Evolutionary conservation across 441 rosid species (phyloP).

Genomic region (Brassica hybrid): DNA sequence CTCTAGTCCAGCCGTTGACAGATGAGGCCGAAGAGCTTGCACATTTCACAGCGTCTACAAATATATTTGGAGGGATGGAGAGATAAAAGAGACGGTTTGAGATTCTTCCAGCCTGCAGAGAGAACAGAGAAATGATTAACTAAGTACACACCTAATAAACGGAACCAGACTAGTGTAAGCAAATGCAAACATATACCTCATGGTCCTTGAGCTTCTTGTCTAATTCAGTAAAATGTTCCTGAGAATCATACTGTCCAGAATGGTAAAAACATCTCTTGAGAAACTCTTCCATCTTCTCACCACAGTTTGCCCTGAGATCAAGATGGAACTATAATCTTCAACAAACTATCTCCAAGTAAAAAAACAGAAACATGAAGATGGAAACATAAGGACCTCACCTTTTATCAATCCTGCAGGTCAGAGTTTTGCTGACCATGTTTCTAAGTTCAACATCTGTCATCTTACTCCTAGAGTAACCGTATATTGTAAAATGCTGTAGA

Average conservation of each 20-base stretch:
- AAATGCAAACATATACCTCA: constrained; percentile 57
- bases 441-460: constrained; percentile 91
- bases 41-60: constrained; percentile 79
- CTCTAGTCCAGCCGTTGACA: constrained; percentile 88
- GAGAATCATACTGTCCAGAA: constrained; percentile 88
- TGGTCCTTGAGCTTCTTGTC: constrained; percentile 78
- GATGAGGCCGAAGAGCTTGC: constrained; percentile 84
- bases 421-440: constrained; percentile 85
- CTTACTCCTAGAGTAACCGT: constrained; percentile 88
- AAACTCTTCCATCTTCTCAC: constrained; percentile 86
- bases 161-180: neutral
- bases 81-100: constrained; percentile 87
- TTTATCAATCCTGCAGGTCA: constrained; percentile 87
- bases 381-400: constrained; percentile 50
- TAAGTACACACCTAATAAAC: neutral
- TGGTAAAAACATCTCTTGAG: constrained; percentile 88
- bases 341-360: neutral
- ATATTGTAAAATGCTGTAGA: constrained; percentile 80
- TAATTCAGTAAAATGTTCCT: constrained; percentile 66
- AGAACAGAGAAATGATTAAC: neutral
- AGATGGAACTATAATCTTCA: neutral
- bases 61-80: constrained; percentile 91
- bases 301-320: constrained; percentile 69
- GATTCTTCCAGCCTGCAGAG: constrained; percentile 67
- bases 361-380: no score